Evolutionary conservation across 2,329 filamentous ascomycete genomes (phyloP), one percentile per base, ranked within the genome.

Genomic region (Fusarium sublunatum): DNA sequence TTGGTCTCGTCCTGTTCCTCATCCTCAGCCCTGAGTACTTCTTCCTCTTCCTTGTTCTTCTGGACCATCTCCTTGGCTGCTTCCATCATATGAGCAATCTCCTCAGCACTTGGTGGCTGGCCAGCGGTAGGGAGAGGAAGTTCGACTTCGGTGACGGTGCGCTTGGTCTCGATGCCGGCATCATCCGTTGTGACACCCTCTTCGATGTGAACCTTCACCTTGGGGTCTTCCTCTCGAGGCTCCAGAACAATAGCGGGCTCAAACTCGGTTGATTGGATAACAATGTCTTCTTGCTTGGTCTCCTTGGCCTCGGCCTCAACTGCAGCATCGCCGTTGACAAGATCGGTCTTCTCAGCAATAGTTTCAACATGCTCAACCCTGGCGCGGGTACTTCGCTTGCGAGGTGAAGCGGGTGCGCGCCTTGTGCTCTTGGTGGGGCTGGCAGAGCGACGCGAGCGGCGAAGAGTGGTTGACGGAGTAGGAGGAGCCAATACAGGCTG

Each of bases 41-140:
- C 75, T 11, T 74, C 74, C 41, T 77, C 72, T 74, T 82, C 78
- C 62, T 84, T 79, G 59, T 84, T 85, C 58, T 88, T 88, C 61
- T 90, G 85, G 6, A 97, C 93, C 91, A 97, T 97, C 67, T 89
- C 86, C 78, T 90, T 92, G 29, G 95, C 95, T 71, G 92, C 88
- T 26, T 88, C 88, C 57, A 98, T 89, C 90, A 97, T 93, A 52
- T 88, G 86, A 54, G 90, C 85, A 2, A 93, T 89, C 70, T 95
- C 91, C 64, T 93, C 90, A 0, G 91, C 88, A 11, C 88, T 86
- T 0, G 91, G 89, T 8, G 93, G 83, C 59, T 91, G 86, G 49
- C 84, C 85, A 9, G 86, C 82, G 5, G 71, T 75, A 7, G 76
- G 71, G 24, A 85, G 68, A 12, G 93, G 91, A 72, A 95, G 83